Percentiles rank a stretch among this genome's conserved stretches.
These are phyloP conservation scores for Neurospora sp. DNA, from an alignment of 495 filamentous ascomycete genomes.

Conservation along the genomic window DNA sequence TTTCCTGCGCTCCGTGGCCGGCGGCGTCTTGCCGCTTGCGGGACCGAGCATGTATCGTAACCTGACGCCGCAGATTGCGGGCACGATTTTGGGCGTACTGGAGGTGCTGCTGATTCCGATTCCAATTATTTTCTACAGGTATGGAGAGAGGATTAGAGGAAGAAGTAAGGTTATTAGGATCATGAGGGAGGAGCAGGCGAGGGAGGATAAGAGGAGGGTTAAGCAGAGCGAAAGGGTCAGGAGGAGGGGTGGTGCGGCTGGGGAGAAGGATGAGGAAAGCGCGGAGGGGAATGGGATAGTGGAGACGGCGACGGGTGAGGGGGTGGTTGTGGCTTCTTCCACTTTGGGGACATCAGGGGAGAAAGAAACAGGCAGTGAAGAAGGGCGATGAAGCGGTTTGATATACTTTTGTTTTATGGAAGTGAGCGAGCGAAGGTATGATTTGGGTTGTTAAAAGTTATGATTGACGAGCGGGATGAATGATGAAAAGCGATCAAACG, in stretches of 20 bases:
- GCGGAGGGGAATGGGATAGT: background rate
- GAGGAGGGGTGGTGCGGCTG: background rate
- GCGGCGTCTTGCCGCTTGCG: slow-evolving; percentile 63
- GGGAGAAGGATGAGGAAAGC: background rate
- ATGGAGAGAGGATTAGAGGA: slow-evolving; percentile 57
- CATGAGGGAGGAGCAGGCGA: slow-evolving; percentile 62
- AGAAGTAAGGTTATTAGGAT: slow-evolving; percentile 54
- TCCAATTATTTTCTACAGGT: slow-evolving; percentile 68
- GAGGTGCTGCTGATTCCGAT: slow-evolving; percentile 67
- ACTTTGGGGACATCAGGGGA: background rate
- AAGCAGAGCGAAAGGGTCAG: slow-evolving; percentile 15
- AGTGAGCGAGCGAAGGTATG: too few relatives aligned
- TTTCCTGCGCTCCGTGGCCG: slow-evolving; percentile 55
- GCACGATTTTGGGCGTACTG: slow-evolving; percentile 60
- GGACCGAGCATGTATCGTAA: slow-evolving; percentile 57
- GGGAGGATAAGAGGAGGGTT: slow-evolving; percentile 40
- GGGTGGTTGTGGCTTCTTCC: background rate
- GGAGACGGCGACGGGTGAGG: background rate
- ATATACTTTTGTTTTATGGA: background rate
- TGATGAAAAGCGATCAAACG: too few relatives aligned
- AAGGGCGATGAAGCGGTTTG: background rate
- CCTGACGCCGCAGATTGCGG: slow-evolving; percentile 68
- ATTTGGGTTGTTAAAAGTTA: too few relatives aligned
- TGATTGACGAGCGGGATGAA: too few relatives aligned
- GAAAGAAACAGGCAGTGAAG: background rate